phyloP scores from a whole-genome alignment of 768 basidiomycete genomes.

The Podaxis sp. region DNA sequence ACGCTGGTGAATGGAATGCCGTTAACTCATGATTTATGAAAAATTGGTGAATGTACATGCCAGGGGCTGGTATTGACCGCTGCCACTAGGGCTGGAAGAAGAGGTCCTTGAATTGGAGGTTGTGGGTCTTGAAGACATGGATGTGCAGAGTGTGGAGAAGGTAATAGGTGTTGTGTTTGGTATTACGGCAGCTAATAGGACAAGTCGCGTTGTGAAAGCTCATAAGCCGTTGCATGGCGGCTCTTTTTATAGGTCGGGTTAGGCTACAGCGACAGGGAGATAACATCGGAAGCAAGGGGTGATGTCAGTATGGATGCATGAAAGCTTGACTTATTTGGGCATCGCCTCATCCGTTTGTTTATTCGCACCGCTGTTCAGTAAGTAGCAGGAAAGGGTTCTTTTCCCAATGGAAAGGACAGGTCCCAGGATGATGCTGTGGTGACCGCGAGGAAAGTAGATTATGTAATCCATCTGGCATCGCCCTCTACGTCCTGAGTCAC shows the following conservation, averaged over 20 bases:
- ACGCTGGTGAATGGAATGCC: conserved; percentile 17
- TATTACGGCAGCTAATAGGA: background rate
- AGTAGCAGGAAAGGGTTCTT: conserved; percentile 3
- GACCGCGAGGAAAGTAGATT: background rate
- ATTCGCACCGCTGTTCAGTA: background rate
- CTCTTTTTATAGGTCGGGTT: background rate
- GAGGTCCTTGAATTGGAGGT: background rate
- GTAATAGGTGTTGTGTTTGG: background rate
- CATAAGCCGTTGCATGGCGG: background rate
- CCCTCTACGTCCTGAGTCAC: background rate
- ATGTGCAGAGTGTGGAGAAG: background rate
- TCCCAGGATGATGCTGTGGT: background rate
- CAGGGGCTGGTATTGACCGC: background rate
- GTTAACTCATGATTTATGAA: background rate
- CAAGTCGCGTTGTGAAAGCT: background rate
- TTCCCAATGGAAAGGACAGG: conserved; percentile 1
- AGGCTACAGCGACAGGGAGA: background rate
- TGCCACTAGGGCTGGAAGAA: background rate
- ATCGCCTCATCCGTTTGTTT: conserved; percentile 1
- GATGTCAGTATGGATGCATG: conserved; percentile 7
- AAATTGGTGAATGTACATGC: background rate
- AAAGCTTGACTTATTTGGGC: background rate
- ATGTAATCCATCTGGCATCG: background rate
- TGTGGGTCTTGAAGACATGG: background rate
- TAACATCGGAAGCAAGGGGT: conserved; percentile 10